phyloP scores from a whole-genome alignment of 352 stramenopile species.

The Globisporangium orthogonon region DNA sequence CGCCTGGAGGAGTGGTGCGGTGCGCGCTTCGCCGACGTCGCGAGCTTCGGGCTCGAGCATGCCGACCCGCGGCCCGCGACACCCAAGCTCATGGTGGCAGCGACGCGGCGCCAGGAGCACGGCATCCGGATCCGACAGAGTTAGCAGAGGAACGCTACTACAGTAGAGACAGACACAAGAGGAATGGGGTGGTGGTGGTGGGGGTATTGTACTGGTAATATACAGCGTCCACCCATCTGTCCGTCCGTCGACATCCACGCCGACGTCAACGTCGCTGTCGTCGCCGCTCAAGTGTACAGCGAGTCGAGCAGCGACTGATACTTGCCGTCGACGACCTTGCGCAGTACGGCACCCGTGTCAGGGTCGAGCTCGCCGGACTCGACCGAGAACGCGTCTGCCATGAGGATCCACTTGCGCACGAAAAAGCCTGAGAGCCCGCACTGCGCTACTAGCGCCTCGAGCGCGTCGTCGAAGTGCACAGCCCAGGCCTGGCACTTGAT shows the following conservation, averaged over 20 bases:
- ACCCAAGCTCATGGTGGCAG: conserved; percentile 12
- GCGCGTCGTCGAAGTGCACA: conserved; percentile 61
- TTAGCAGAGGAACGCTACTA: conserved; percentile 8
- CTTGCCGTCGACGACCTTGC: conserved; percentile 57
- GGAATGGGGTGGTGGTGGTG: neutral
- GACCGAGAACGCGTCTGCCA: conserved; percentile 57
- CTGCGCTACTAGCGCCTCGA: conserved; percentile 38
- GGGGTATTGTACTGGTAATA: conserved; percentile 18
- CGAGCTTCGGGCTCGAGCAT: conserved; percentile 67
- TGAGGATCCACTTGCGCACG: conserved; percentile 78
- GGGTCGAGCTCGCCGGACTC: conserved; percentile 67
- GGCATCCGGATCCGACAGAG: conserved; percentile 83
- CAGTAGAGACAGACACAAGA: neutral
- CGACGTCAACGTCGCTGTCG: no score
- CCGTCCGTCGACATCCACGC: neutral
- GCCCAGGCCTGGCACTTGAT: conserved; percentile 69
- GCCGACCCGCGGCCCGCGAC: conserved; percentile 37
- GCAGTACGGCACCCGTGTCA: conserved; percentile 52
- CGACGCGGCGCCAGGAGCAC: conserved; percentile 55
- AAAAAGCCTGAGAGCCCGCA: conserved; percentile 55
- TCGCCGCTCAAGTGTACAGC: conserved; percentile 46
- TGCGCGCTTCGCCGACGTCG: conserved; percentile 41
- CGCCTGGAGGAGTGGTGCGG: conserved; percentile 57
- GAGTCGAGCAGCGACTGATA: conserved; percentile 72
- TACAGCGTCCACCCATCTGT: conserved; percentile 6